Evolutionary conservation across 805 yeast species (phyloP).

Genomic region (Ogataea methanolica): DNA sequence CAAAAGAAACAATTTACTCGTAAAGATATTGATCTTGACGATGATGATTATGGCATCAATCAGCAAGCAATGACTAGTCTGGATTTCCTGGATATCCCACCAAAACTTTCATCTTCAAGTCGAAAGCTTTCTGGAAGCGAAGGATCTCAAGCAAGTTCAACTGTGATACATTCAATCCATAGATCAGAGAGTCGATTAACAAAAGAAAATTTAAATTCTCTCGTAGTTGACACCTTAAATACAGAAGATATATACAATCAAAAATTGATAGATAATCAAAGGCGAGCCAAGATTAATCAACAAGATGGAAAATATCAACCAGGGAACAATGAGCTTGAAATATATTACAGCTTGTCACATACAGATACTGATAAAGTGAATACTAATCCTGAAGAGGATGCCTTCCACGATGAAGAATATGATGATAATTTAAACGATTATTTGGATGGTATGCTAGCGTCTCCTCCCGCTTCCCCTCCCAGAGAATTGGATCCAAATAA

Average conservation of each 20-base stretch:
- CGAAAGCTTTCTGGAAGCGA: conserved; percentile 6
- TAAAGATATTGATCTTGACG: conserved; percentile 18
- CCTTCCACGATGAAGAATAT: conserved; percentile 10
- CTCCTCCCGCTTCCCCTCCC: conserved; percentile 79
- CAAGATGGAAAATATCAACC: not conserved
- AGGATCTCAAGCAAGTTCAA: conserved; percentile 25
- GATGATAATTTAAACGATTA: conserved; percentile 37
- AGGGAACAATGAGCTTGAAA: not conserved
- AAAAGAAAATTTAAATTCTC: conserved; percentile 7
- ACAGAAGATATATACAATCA: conserved; percentile 16
- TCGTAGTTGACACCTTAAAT: conserved; percentile 20
- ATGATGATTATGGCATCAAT: conserved; percentile 14
- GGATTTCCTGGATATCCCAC: not conserved
- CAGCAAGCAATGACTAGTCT: not conserved
- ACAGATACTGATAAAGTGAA: not conserved
- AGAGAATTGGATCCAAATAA: conserved; percentile 77
- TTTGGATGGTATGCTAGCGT: conserved; percentile 42
- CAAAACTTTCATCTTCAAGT: conserved; percentile 4
- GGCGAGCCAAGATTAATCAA: not conserved
- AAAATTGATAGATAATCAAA: conserved; percentile 1
- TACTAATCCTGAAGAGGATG: not conserved
- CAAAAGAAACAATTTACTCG: conserved; percentile 14
- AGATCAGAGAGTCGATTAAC: conserved; percentile 6
- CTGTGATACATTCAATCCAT: conserved; percentile 20
- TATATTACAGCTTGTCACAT: not conserved